Percentiles rank a stretch among this genome's conserved stretches.
Evolutionary conservation across 179 eudicot species (phyloP).

Genomic region (Beta corolliflora): DNA sequence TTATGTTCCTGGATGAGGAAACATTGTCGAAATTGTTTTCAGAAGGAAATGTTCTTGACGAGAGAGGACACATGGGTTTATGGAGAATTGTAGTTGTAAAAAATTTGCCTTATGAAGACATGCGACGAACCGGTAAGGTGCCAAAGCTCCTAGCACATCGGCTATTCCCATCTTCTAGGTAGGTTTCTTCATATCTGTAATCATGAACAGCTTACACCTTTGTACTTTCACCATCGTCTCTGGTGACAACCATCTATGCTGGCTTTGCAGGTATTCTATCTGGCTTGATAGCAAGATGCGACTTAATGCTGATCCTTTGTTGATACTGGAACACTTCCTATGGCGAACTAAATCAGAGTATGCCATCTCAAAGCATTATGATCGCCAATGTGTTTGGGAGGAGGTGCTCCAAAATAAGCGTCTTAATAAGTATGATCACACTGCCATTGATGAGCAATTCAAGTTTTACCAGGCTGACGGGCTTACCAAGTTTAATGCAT

Average conservation of each 20-base stretch:
- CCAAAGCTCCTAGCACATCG: conserved; percentile 97
- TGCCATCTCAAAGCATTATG: conserved; percentile 94
- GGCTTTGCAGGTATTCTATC: conserved; percentile 75
- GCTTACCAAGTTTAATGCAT: conserved; percentile 77
- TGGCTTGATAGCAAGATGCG: conserved; percentile 99
- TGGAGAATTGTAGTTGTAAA: conserved; percentile 82
- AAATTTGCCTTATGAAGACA: conserved; percentile 83
- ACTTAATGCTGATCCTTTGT: conserved; percentile 82
- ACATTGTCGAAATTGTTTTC: conserved; percentile 60
- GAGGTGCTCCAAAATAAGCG: conserved; percentile 98
- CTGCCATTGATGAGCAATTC: conserved; percentile 97
- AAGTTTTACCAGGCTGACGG: conserved; percentile 84
- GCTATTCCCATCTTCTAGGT: conserved; percentile 94
- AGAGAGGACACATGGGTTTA: conserved; percentile 71
- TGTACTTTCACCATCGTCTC: not conserved
- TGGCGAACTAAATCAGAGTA: conserved; percentile 87
- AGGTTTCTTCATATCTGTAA: conserved; percentile 16
- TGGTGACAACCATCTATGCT: conserved; percentile 14
- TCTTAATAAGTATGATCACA: conserved; percentile 90
- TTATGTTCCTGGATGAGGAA: conserved; percentile 94
- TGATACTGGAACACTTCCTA: conserved; percentile 75
- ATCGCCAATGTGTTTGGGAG: conserved; percentile 97
- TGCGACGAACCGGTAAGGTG: conserved; percentile 99
- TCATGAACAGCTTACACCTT: not conserved
- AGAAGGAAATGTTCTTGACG: conserved; percentile 81